These are phyloP conservation scores for Ophioceras dolichostomum DNA, from an alignment of 2,329 filamentous ascomycete genomes.

Conservation along the genomic window DNA sequence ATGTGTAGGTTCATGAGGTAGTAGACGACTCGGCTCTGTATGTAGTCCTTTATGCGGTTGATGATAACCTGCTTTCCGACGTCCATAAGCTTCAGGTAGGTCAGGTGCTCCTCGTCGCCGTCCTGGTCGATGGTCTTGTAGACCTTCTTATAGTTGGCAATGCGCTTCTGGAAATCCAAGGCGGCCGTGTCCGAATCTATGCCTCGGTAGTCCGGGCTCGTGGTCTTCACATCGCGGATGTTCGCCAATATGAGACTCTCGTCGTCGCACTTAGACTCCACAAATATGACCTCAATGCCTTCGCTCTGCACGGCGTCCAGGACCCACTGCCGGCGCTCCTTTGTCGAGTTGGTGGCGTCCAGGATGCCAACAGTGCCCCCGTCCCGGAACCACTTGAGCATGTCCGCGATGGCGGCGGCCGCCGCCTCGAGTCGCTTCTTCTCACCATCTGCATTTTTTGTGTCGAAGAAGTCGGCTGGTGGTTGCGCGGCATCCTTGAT, in stretches of 20 bases:
- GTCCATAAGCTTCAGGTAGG: conserved; percentile 95
- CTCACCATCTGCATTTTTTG: conserved; percentile 79
- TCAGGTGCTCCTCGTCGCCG: conserved; percentile 69
- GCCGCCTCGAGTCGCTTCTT: conserved; percentile 77
- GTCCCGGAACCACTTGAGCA: conserved; percentile 81
- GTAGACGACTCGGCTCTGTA: conserved; percentile 93
- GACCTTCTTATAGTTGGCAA: conserved; percentile 93
- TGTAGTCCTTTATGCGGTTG: conserved; percentile 92
- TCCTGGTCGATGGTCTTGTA: conserved; percentile 85
- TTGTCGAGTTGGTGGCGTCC: conserved; percentile 94
- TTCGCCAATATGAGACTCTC: conserved; percentile 97
- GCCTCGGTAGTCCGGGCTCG: conserved; percentile 85
- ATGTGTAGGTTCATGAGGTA: conserved; percentile 99
- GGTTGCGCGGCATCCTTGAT: conserved; percentile 73
- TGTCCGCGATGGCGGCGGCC: conserved; percentile 83
- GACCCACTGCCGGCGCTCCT: conserved; percentile 82
- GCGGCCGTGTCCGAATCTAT: conserved; percentile 90
- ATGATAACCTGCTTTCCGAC: conserved; percentile 95
- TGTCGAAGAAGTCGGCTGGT: conserved; percentile 91
- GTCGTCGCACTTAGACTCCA: conserved; percentile 94
- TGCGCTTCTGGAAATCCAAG: conserved; percentile 83
- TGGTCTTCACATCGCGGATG: conserved; percentile 94
- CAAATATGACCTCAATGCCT: conserved; percentile 82
- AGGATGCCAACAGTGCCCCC: conserved; percentile 83
- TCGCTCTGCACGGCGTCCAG: conserved; percentile 63